phyloP scores from a whole-genome alignment of 345 rosid genomes.

The Populus tremula region DNA sequence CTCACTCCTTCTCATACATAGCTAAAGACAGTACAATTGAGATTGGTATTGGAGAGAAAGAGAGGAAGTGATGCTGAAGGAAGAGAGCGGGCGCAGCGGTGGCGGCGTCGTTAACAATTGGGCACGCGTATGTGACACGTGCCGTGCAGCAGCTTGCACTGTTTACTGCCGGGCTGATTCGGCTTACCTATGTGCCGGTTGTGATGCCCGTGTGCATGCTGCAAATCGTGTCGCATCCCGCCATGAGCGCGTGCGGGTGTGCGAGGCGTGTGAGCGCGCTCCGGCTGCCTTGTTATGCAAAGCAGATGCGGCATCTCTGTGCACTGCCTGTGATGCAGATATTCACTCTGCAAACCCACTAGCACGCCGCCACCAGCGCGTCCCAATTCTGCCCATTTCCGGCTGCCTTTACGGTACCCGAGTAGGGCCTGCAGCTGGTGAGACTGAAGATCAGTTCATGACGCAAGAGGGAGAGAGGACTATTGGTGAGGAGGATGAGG shows the following conservation, averaged over 20 bases:
- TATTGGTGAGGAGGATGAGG: conserved; percentile 51
- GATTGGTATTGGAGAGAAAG: neutral
- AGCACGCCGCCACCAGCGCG: conserved; percentile 86
- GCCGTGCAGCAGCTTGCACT: conserved; percentile 65
- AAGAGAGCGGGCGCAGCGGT: conserved; percentile 4
- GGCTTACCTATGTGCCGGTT: conserved; percentile 62
- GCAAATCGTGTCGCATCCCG: conserved; percentile 84
- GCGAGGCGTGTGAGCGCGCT: conserved; percentile 74
- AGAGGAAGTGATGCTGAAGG: neutral
- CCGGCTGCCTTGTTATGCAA: conserved; percentile 89
- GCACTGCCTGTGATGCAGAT: conserved; percentile 69
- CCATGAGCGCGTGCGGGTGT: conserved; percentile 82
- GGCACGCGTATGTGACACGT: conserved; percentile 73
- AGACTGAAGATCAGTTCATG: conserved; percentile 32
- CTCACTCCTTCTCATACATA: conserved; percentile 4
- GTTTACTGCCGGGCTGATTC: conserved; percentile 83
- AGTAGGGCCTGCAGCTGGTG: conserved; percentile 23
- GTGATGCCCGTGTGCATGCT: conserved; percentile 68
- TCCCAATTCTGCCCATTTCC: conserved; percentile 62
- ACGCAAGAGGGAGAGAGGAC: conserved; percentile 32
- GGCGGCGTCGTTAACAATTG: conserved; percentile 37
- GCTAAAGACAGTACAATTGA: no score
- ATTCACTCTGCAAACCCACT: conserved; percentile 92
- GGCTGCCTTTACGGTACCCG: conserved; percentile 30
- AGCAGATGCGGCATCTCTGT: conserved; percentile 90